Conservation (phyloP, 1,139 yeast genomes). For the Hyphopichia burtonii region DNA sequence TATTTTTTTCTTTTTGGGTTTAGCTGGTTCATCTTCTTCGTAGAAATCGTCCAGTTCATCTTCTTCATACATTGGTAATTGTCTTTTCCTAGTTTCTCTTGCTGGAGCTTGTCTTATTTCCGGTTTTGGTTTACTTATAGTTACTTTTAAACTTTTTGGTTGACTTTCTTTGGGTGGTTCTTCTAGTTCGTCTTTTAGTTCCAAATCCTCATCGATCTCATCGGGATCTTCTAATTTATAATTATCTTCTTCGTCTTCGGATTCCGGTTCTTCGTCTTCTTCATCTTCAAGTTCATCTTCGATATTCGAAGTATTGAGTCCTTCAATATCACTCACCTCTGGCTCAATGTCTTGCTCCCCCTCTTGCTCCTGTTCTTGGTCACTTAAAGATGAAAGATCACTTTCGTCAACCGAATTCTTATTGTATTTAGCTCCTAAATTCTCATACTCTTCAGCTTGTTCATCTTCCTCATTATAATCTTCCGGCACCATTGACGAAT, state of each 20-base stretch:
- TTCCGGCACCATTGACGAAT: conserved; percentile 1
- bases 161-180: conserved; percentile 3
- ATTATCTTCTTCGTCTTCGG: conserved; percentile 29
- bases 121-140: background rate
- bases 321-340: conserved; percentile 3
- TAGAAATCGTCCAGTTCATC: conserved; percentile 27
- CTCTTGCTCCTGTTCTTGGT: conserved; percentile 9
- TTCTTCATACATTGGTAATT: conserved; percentile 32
- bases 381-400: conserved; percentile 9
- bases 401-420: conserved; percentile 4
- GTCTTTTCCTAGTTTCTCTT: conserved; percentile 30
- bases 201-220: conserved; percentile 41
- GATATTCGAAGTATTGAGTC: conserved; percentile 1
- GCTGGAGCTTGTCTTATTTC: conserved; percentile 6
- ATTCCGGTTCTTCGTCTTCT: conserved; percentile 15
- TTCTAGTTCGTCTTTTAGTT: conserved; percentile 25
- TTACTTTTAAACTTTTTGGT: background rate
- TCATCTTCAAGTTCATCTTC: conserved; percentile 13
- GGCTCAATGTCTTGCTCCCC: conserved; percentile 8
- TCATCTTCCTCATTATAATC: conserved; percentile 10
- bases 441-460: conserved; percentile 16
- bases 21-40: conserved; percentile 7
- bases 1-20: conserved; percentile 11
- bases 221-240: conserved; percentile 40
- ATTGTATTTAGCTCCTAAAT: conserved; percentile 3